Percentiles rank a stretch among this genome's conserved stretches.
Conservation (phyloP, 768 basidiomycete genomes). For the Boletus fagicola region DNA sequence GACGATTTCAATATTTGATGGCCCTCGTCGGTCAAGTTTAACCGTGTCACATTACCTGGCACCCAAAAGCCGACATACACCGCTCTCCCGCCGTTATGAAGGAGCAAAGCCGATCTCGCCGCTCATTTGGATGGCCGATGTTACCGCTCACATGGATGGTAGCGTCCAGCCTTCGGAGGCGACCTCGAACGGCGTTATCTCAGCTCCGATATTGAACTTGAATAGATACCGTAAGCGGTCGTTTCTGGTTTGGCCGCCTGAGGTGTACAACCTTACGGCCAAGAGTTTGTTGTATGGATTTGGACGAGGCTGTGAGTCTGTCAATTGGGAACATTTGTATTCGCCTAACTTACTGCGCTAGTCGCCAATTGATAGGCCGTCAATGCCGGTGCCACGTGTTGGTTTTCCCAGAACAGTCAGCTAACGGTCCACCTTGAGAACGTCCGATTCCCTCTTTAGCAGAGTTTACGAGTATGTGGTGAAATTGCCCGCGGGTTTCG, state of each 20-base stretch:
- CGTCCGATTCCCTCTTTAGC: slow-evolving; percentile 9
- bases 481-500: slow-evolving; percentile 24
- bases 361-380: background rate
- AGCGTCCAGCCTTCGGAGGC: background rate
- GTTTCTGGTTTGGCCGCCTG: background rate
- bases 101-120: background rate
- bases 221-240: background rate
- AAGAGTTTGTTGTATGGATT: background rate
- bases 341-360: slow-evolving; percentile 15
- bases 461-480: slow-evolving; percentile 11
- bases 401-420: slow-evolving; percentile 19
- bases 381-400: slow-evolving; percentile 15
- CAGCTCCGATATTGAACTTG: background rate
- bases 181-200: background rate
- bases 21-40: slow-evolving; percentile 2
- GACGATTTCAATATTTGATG: background rate
- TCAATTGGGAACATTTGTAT: slow-evolving; percentile 17
- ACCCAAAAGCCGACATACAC: slow-evolving; percentile 14
- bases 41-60: background rate
- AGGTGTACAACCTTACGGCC: background rate
- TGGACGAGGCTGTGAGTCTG: slow-evolving; percentile 15
- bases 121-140: background rate
- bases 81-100: slow-evolving; percentile 2
- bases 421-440: slow-evolving; percentile 17
- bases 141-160: background rate